phyloP scores from a whole-genome alignment of 2,329 filamentous ascomycete genomes.

The Beauveria scarabaeidicola region DNA sequence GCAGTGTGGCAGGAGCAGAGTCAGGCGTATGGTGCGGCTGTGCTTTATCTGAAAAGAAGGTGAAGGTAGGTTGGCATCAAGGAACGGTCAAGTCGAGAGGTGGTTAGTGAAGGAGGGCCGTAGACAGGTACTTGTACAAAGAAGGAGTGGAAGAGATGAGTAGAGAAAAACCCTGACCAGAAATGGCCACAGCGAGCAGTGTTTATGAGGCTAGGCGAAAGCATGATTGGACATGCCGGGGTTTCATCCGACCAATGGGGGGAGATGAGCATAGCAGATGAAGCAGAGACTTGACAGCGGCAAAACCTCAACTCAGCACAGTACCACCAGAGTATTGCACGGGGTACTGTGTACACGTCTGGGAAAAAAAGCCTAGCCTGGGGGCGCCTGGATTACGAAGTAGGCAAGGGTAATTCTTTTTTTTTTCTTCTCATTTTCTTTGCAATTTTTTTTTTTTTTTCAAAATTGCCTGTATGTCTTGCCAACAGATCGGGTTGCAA shows the following conservation, averaged over 20 bases:
- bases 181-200: slow-evolving; percentile 17
- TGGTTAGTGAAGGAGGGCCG: slow-evolving; percentile 7
- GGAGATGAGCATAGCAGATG: slow-evolving; percentile 24
- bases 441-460: background rate
- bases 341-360: slow-evolving; percentile 7
- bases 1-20: background rate
- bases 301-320: slow-evolving; percentile 23
- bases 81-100: slow-evolving; percentile 4
- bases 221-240: slow-evolving; percentile 28
- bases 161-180: slow-evolving; percentile 2
- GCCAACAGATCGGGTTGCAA: slow-evolving; percentile 9
- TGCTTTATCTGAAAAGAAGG: slow-evolving; percentile 5
- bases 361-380: background rate
- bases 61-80: background rate
- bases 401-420: background rate
- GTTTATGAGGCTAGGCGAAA: slow-evolving; percentile 21
- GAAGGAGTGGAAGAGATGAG: slow-evolving; percentile 2
- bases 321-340: slow-evolving; percentile 5
- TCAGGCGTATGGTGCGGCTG: background rate
- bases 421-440: background rate
- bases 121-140: slow-evolving; percentile 11
- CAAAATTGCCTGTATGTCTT: slow-evolving; percentile 2
- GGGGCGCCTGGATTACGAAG: background rate
- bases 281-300: slow-evolving; percentile 26
- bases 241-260: slow-evolving; percentile 25